Evolutionary conservation across 352 stramenopile species (phyloP), one percentile per base, ranked within the genome.

Genomic region (Halophytophthora batemanensis): DNA sequence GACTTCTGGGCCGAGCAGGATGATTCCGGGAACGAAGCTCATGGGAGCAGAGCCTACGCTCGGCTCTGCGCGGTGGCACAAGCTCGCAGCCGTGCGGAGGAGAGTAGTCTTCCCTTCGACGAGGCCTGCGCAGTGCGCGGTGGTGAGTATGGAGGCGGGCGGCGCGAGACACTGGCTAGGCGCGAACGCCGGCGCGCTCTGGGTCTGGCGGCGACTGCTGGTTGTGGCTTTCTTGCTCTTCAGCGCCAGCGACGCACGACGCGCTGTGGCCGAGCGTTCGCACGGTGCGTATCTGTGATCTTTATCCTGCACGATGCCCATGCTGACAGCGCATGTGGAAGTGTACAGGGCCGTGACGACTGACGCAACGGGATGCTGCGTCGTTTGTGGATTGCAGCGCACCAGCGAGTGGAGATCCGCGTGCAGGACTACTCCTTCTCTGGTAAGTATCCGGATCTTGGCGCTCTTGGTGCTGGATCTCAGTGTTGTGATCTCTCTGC

Each of bases 391-490:
- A 22, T 44, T 3, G 10, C 31, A 73, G 67, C 67, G 14, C 61
- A 63, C 42, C 44, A 51, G 23, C 53, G 66, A 25, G 61, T 85
- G 23, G 72, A 87, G 61, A 85, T 90, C 50, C 66, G 57, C n/a
- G 73, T 83, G 12, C 71, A 86, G 38, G 74, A 86, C 47, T 90
- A 73, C 29, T 83, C 69, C 10, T 90, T 86, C 53, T 76, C 76
- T 23, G 47, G 71, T 81, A 54, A 22, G 57, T 31, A 4, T 4
- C 25, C 25, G 25, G 25, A 31, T 31, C 25, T 8, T 31, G 25
- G 25, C 25, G 25, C 25, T 31, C 25, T 31, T 31, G 25, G 25
- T 8, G 25, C 25, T 31, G 25, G 25, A 31, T 31, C 49, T 2
- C 33, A 12, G 5, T 50, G 37, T 46, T 28, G 34, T 33, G n/a